phyloP scores from a whole-genome alignment of 2,329 filamentous ascomycete genomes.

The Aspergillus neotritici region DNA sequence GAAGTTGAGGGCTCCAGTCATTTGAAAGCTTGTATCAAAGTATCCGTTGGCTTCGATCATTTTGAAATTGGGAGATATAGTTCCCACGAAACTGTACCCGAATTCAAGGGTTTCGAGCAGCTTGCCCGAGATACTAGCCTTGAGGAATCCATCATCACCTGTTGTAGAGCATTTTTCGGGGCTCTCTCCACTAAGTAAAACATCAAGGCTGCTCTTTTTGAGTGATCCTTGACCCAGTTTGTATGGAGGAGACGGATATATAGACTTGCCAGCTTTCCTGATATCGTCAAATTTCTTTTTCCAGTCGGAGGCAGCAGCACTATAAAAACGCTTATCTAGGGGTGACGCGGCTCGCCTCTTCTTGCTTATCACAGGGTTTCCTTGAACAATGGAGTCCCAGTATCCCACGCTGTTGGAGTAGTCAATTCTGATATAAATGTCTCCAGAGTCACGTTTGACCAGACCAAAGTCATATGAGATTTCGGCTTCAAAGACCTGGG shows the following conservation, averaged over 20 bases:
- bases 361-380: background rate
- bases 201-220: background rate
- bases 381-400: constrained; percentile 1
- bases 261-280: background rate
- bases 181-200: constrained; percentile 2
- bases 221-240: too few relatives aligned
- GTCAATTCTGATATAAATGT: constrained; percentile 4
- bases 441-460: constrained; percentile 1
- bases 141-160: constrained; percentile 1
- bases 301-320: too few relatives aligned
- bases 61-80: background rate
- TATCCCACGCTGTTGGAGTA: constrained; percentile 2
- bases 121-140: background rate
- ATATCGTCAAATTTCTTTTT: background rate
- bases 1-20: background rate
- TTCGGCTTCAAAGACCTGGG: background rate
- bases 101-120: background rate
- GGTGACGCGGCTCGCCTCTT: background rate
- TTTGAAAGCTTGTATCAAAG: background rate
- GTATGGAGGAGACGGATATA: too few relatives aligned
- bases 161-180: constrained; percentile 1
- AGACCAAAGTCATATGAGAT: constrained; percentile 1
- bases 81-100: background rate
- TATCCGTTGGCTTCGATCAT: background rate
- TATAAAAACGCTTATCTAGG: constrained; percentile 1